A percentile compares a stretch with the other conserved stretches of the same genome.
Conservation (phyloP, 1,284 basidiomycete genomes). For the Coriolopsis trogii region DNA sequence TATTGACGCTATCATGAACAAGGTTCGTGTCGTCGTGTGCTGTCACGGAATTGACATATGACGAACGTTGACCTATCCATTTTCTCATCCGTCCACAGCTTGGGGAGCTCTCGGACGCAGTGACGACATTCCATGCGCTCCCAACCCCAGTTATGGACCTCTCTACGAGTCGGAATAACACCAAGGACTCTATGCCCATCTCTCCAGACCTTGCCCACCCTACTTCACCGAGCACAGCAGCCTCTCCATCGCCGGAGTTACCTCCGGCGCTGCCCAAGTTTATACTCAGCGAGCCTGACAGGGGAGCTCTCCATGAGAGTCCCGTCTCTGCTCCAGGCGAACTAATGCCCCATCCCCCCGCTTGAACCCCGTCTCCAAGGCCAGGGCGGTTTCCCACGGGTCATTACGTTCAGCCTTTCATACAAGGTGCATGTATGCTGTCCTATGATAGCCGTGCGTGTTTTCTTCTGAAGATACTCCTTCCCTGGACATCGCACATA, state of each 20-base stretch:
- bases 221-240: constrained; percentile 26
- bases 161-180: constrained; percentile 33
- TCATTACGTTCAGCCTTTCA: neutral
- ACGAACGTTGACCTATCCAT: neutral
- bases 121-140: constrained; percentile 62
- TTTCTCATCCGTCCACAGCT: constrained; percentile 41
- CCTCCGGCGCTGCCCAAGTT: constrained; percentile 17
- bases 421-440: constrained; percentile 8
- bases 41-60: neutral
- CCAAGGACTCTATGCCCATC: constrained; percentile 29
- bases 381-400: constrained; percentile 1
- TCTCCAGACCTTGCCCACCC: constrained; percentile 17
- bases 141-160: constrained; percentile 56
- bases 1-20: constrained; percentile 71
- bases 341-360: constrained; percentile 15
- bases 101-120: constrained; percentile 57
- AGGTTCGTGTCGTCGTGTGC: constrained; percentile 39
- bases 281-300: constrained; percentile 20
- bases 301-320: constrained; percentile 21
- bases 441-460: constrained; percentile 4
- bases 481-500: neutral
- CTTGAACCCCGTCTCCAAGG: no score
- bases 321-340: constrained; percentile 23
- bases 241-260: constrained; percentile 25
- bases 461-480: neutral